These are phyloP conservation scores for Solanum microdontum DNA, from an alignment of 257 asterid species.

Conservation along the genomic window DNA sequence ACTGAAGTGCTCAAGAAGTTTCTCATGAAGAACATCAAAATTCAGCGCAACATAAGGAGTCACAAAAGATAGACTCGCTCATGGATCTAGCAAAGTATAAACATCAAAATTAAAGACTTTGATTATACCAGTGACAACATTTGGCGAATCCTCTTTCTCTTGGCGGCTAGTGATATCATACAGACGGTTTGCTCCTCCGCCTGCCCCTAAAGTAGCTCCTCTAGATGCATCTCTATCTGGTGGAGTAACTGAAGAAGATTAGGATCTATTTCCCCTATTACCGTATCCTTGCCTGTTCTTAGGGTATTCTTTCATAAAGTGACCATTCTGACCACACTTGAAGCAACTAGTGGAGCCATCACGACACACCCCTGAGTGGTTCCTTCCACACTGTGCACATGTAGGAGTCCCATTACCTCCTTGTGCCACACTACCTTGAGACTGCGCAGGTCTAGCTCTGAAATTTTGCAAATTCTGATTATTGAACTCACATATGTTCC, in stretches of 20 bases:
- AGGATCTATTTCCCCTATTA: background rate
- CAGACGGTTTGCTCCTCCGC: background rate
- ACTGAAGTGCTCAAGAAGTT: background rate
- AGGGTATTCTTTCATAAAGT: background rate
- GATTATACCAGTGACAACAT: background rate
- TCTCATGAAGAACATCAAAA: background rate
- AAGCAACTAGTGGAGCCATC: background rate
- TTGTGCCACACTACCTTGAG: background rate
- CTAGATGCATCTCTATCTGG: background rate
- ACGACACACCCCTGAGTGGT: background rate
- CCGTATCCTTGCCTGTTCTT: background rate
- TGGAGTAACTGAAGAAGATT: background rate
- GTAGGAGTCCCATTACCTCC: background rate
- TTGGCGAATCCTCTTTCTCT: background rate
- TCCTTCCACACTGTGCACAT: background rate
- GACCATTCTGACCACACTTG: background rate
- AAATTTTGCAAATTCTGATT: background rate
- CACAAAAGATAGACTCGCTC: background rate
- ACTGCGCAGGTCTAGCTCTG: background rate
- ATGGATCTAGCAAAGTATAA: background rate
- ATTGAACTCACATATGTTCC: background rate
- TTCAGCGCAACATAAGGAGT: background rate
- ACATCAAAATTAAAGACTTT: background rate
- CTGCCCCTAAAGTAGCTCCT: background rate
- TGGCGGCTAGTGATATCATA: background rate